phyloP scores from a whole-genome alignment of 23 red algal genomes.

The Gracilariopsis chorda region DNA sequence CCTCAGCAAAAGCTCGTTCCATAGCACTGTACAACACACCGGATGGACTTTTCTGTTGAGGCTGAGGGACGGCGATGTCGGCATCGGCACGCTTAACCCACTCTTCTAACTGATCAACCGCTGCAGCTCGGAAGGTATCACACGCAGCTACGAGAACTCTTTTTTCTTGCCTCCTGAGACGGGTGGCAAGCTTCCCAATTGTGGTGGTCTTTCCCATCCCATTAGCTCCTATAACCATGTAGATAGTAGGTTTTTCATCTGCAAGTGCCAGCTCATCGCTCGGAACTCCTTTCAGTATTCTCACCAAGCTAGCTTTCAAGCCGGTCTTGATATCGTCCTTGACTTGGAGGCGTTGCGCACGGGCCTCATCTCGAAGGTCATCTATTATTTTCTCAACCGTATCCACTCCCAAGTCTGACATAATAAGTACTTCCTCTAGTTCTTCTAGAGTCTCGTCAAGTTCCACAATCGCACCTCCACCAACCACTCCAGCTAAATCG shows the following conservation, averaged over 20 bases:
- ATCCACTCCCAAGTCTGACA: conserved; percentile 83
- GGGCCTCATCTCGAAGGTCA: conserved; percentile 62
- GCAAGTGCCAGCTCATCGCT: neutral
- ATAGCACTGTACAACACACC: conserved; percentile 81
- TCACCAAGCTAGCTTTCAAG: conserved; percentile 64
- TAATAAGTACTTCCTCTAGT: conserved; percentile 86
- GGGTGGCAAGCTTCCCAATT: conserved; percentile 89
- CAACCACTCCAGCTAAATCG: conserved; percentile 63
- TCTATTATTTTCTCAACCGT: conserved; percentile 81
- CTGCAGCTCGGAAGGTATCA: conserved; percentile 95
- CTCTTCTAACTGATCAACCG: conserved; percentile 85
- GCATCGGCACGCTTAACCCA: conserved; percentile 82
- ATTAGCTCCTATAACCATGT: conserved; percentile 90
- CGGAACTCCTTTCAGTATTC: conserved; percentile 52
- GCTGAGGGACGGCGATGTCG: conserved; percentile 63
- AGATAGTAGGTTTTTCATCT: conserved; percentile 58
- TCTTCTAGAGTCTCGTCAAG: conserved; percentile 70
- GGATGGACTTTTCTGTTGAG: conserved; percentile 64
- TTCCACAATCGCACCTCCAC: conserved; percentile 51
- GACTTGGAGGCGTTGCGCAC: conserved; percentile 37
- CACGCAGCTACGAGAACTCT: conserved; percentile 81
- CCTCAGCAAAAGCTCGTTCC: conserved; percentile 46
- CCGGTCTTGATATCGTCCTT: conserved; percentile 58
- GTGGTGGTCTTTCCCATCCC: conserved; percentile 97
- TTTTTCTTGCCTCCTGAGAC: conserved; percentile 61